Conservation (phyloP, 2,329 filamentous ascomycete species). For the Xylaria sp. region DNA sequence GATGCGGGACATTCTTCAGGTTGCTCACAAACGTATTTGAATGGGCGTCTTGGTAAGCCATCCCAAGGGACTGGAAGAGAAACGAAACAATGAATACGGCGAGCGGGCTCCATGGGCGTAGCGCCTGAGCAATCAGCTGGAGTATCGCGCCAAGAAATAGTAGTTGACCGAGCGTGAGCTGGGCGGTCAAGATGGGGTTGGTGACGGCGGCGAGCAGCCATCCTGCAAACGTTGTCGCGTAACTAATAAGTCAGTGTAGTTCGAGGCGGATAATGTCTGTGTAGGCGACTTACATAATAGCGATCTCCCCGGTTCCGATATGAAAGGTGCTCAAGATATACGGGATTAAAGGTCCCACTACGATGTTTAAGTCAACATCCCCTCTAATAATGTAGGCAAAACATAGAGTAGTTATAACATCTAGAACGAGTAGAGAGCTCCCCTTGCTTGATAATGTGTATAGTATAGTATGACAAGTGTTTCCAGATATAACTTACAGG, state of each 20-base stretch:
- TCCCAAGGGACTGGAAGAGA: conserved; percentile 66
- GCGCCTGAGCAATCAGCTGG: conserved; percentile 63
- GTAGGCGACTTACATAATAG: conserved; percentile 42
- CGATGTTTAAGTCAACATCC: conserved; percentile 8
- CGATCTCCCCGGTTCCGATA: conserved; percentile 49
- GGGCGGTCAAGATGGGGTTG: conserved; percentile 63
- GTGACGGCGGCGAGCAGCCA: conserved; percentile 68
- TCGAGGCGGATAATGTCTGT: no score
- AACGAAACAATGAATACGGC: conserved; percentile 67
- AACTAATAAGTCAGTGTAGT: conserved; percentile 49
- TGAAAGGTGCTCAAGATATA: conserved; percentile 68
- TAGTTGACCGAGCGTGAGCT: conserved; percentile 65
- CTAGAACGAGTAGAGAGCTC: neutral
- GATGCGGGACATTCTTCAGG: conserved; percentile 60
- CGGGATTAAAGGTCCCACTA: conserved; percentile 68
- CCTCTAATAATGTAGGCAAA: neutral
- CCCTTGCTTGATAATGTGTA: neutral
- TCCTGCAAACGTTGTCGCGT: conserved; percentile 66
- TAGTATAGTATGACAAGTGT: neutral
- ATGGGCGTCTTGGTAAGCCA: conserved; percentile 72
- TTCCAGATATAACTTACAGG: conserved; percentile 42
- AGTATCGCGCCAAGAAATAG: conserved; percentile 64
- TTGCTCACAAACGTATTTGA: conserved; percentile 69
- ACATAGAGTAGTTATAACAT: neutral
- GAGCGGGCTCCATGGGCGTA: conserved; percentile 68